Evolutionary conservation across 1,284 basidiomycete genomes (phyloP), one percentile per base, ranked within the genome.

Genomic region (Puccinia novopanici): DNA sequence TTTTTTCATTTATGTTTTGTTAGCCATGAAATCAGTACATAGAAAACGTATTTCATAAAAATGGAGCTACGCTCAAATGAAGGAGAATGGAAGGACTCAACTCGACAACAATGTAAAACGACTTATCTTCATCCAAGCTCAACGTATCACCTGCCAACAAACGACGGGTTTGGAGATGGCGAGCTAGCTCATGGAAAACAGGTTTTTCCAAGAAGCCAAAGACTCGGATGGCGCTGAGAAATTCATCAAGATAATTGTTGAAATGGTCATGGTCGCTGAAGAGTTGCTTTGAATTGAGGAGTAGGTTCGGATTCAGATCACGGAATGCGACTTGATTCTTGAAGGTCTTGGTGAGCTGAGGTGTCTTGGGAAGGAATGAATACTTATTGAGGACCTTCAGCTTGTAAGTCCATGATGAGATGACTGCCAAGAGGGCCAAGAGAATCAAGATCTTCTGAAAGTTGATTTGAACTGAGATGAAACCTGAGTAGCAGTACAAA

Each of bases 131-230:
- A 83, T 96, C 93, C 6, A 98, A 89, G n/a, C 92, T 91, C 81
- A 95, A 89, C 72, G 91, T 93, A 85, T 97, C 91, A 75, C 95
- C 95, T 0, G 95, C 95, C 75, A 96, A 92, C 40, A 98, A 88
- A 24, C 94, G 88, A 82, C 93, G 89, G 0, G 95, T 98, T 86
- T 97, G 95, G 24, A 98, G 87, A 86, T 97, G 94, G 73, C 95
- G 89, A 0, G 94, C 94, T 55, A 98, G 89, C 87, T 98, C 95
- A 84, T 97, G 94, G 85, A 98, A 98, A 45, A 94, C 92, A 0
- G 94, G 94, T 86, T 95, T 95, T 87, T 97, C 94, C 42, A 97
- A 88, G 85, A 96, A 98, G 30, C 95, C 95, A 84, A 98, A 98
- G 13, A 98, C 93, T 76, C 94, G 90, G 81, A 98, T 93, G 5